These are phyloP conservation scores for Fusarium succisae DNA, from an alignment of 2,329 filamentous ascomycete species.

Conservation along the genomic window DNA sequence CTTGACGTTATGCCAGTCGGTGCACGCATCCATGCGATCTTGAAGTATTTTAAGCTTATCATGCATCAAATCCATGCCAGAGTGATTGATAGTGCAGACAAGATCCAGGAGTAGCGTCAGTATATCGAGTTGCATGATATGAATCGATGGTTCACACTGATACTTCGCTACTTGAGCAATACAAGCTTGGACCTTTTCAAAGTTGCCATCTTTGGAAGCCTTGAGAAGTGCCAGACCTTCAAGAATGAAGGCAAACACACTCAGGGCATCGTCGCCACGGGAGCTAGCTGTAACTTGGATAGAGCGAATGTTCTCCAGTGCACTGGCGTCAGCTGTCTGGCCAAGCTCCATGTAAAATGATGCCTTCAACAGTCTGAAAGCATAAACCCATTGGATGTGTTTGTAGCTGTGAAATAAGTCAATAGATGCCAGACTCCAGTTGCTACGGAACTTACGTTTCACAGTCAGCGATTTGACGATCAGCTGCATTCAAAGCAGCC, in stretches of 20 bases:
- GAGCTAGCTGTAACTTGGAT: conserved; percentile 68
- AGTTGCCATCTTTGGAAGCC: conserved; percentile 68
- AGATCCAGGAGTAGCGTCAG: conserved; percentile 75
- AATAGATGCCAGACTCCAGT: background rate
- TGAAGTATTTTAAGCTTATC: conserved; percentile 72
- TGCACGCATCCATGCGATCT: conserved; percentile 66
- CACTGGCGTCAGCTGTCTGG: conserved; percentile 67
- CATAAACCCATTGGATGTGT: conserved; percentile 78
- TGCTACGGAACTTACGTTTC: conserved; percentile 61
- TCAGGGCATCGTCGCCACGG: conserved; percentile 70
- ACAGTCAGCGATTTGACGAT: conserved; percentile 74
- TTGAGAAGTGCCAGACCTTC: conserved; percentile 76
- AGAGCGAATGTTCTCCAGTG: conserved; percentile 74
- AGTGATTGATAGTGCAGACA: conserved; percentile 72
- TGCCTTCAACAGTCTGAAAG: conserved; percentile 77
- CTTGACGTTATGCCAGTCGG: conserved; percentile 58
- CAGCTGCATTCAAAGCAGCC: conserved; percentile 76
- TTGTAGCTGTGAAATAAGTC: conserved; percentile 60
- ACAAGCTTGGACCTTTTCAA: conserved; percentile 76
- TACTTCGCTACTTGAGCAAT: conserved; percentile 78
- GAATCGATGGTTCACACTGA: conserved; percentile 70
- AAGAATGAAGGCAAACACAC: conserved; percentile 71
- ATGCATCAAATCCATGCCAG: conserved; percentile 63
- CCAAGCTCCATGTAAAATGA: conserved; percentile 72
- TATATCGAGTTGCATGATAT: conserved; percentile 71